These are phyloP conservation scores for Boletellus sp. DNA, from an alignment of 1,284 basidiomycete genomes.

Conservation along the genomic window DNA sequence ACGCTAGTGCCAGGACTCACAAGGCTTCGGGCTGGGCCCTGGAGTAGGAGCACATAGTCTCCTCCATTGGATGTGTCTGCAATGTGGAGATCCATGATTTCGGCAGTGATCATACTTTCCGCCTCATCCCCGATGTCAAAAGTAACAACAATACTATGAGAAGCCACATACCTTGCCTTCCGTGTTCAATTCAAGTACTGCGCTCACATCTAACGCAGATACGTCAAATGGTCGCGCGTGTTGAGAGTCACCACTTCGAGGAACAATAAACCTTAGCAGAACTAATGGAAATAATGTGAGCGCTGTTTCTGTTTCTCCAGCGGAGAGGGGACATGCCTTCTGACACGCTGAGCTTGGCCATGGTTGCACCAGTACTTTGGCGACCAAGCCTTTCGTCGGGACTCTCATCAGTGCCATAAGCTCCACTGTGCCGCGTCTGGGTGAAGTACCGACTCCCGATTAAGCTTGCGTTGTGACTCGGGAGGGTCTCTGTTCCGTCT, in stretches of 20 bases:
- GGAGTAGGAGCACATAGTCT: conserved; percentile 42
- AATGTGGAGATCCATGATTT: conserved; percentile 60
- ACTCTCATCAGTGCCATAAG: conserved; percentile 36
- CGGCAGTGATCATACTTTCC: conserved; percentile 64
- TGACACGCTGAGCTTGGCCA: conserved; percentile 51
- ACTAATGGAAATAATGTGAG: conserved; percentile 28
- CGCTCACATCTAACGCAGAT: conserved; percentile 59
- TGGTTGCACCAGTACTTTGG: conserved; percentile 39
- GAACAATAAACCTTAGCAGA: conserved; percentile 43
- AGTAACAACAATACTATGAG: neutral
- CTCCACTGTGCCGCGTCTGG: conserved; percentile 48
- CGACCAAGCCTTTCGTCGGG: conserved; percentile 24
- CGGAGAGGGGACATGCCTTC: conserved; percentile 45
- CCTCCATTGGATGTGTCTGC: conserved; percentile 42
- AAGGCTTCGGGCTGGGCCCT: conserved; percentile 50
- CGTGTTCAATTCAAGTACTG: conserved; percentile 63
- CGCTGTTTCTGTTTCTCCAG: neutral
- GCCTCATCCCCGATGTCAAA: conserved; percentile 44
- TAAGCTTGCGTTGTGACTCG: conserved; percentile 62
- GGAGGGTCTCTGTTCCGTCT: conserved; percentile 33
- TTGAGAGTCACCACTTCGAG: conserved; percentile 29
- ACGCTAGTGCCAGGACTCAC: conserved; percentile 35
- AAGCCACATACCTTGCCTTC: conserved; percentile 57
- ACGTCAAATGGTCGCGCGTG: conserved; percentile 52
- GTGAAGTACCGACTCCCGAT: conserved; percentile 84